Base-by-base conservation (phyloP, 306 rosid species). In the Prunus mira region DNA sequence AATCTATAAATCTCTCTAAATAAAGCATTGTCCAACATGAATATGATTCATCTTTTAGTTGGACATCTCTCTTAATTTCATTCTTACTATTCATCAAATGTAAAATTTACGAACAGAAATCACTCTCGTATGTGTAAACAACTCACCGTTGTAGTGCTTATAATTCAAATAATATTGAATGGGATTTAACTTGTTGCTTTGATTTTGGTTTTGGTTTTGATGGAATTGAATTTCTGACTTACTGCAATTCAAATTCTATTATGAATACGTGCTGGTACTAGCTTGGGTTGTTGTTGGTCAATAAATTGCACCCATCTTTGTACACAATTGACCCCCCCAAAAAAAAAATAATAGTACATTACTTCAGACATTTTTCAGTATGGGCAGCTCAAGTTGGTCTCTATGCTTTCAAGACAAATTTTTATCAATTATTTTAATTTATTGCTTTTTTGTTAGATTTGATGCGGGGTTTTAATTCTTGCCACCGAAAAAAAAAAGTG, bases 61-160 rank as follows among this genome's bases (percentile, higher is more conserved):
- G 1, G 9, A 6, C 2, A 32, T 32, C 38, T 1, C 38, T 32
- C 38, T 32, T 0, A 6, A 38, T 32, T 32, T 32, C 7, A 32
- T 32, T 32, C 38, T 32, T 0, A 6, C 9, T 38, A 38, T 38
- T 38, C 2, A 38, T 38, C 9, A 6, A 6, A 38, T 6, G 2
- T 38, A 38, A 9, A 38, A 7, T 38, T 7, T 38, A 38, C 0
- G 9, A 38, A 38, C 0, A 38, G 2, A 38, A 38, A 38, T 38
- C 43, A 38, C 43, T 38, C 2, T 0, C 0, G 43, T 38, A 2
- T 38, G 43, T 2, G 2, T 38, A 0, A 0, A 38, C 0, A 5
- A 38, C 9, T 38, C 0, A 38, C 9, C 9, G 43, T 38, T 38
- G 9, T 38, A 38, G 9, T 38, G 9, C 43, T 12, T 60, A 13